A percentile compares a stretch with the other conserved stretches of the same genome.
These are phyloP conservation scores for Mortierella sp. DNA, from an alignment of 371 early-diverging fungal species.

Conservation along the genomic window DNA sequence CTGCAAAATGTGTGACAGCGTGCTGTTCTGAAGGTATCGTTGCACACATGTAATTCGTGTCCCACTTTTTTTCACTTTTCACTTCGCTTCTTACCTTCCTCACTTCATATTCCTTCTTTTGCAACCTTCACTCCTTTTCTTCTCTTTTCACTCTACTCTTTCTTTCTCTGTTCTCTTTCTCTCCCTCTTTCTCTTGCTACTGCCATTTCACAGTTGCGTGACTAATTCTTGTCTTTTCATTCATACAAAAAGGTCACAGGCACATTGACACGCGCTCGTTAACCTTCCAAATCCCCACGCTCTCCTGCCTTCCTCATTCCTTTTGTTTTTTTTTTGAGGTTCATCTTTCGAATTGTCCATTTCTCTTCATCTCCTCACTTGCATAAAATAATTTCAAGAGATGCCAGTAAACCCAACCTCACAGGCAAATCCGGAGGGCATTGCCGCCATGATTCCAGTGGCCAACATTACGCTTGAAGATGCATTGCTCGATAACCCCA, in stretches of 20 bases:
- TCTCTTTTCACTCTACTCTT: background rate
- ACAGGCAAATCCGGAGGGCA: constrained; percentile 34
- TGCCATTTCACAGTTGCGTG: background rate
- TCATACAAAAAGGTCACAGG: constrained; percentile 1
- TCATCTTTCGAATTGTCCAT: background rate
- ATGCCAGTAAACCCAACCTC: constrained; percentile 30
- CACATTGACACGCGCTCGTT: constrained; percentile 2
- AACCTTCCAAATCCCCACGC: background rate
- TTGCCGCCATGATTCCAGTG: constrained; percentile 53
- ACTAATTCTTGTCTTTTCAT: background rate
- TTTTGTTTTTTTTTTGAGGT: background rate
- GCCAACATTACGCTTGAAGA: constrained; percentile 68
- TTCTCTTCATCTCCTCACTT: background rate
- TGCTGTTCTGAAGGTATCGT: no score
- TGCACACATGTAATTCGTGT: background rate
- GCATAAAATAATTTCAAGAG: constrained; percentile 12
- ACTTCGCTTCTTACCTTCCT: background rate
- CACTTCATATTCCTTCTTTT: no score
- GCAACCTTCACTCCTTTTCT: no score
- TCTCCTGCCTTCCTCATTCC: background rate
- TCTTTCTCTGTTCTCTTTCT: background rate
- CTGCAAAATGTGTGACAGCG: no score
- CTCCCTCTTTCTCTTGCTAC: constrained; percentile 1
- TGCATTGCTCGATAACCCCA: constrained; percentile 79
- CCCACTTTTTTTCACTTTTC: background rate